phyloP scores from a whole-genome alignment of 2,329 filamentous ascomycete genomes.

The Aspergillus intermedius region DNA sequence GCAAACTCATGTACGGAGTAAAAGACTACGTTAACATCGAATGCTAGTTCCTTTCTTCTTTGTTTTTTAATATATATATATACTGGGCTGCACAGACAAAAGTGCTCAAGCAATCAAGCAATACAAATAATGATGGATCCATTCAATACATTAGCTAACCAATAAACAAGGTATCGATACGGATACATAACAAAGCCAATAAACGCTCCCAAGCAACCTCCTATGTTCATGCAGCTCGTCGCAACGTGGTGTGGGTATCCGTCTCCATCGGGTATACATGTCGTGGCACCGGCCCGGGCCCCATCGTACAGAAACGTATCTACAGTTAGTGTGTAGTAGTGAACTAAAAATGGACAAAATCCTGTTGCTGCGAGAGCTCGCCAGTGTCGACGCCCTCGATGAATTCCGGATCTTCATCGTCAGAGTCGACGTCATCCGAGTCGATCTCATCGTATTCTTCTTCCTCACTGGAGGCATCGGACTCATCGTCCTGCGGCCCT shows the following conservation, averaged over 20 bases:
- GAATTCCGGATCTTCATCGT: slow-evolving; percentile 44
- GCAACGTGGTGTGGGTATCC: not conserved
- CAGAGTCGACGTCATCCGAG: slow-evolving; percentile 68
- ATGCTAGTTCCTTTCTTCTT: too few species aligned
- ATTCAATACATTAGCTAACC: not conserved
- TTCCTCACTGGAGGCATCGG: slow-evolving; percentile 73
- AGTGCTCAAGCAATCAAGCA: too few species aligned
- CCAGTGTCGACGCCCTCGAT: slow-evolving; percentile 34
- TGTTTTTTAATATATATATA: too few species aligned
- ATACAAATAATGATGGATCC: not conserved
- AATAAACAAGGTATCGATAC: not conserved
- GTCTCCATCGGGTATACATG: not conserved
- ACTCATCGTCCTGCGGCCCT: slow-evolving; percentile 46
- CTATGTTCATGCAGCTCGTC: not conserved
- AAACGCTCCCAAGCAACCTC: not conserved
- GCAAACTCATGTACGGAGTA: too few species aligned
- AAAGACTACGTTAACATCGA: too few species aligned
- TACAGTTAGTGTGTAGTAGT: not conserved
- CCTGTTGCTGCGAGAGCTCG: slow-evolving; percentile 48
- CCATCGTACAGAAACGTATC: not conserved
- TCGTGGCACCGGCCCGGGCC: not conserved
- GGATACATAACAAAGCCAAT: not conserved
- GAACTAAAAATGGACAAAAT: slow-evolving; percentile 45
- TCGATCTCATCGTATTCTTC: slow-evolving; percentile 58
- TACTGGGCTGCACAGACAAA: too few species aligned